Evolutionary conservation across 2,329 filamentous ascomycete species (phyloP), one percentile per base, ranked within the genome.

Genomic region (Fusarium sp.): DNA sequence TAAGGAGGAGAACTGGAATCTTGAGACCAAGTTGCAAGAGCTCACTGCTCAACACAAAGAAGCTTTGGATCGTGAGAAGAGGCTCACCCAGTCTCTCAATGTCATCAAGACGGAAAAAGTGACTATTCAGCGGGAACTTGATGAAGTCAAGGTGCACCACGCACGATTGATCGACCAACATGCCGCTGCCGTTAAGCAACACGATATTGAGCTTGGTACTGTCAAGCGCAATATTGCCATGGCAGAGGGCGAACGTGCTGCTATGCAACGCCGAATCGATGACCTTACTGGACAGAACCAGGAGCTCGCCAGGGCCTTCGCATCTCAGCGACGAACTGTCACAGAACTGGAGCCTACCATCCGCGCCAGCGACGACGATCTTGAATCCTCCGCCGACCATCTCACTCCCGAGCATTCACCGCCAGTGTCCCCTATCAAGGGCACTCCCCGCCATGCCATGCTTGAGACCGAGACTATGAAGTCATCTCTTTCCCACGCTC

Each of bases 1-100:
- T 84, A 98, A 98, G 83, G 96, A 99, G 78, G 96, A 98, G 81
- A 99, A 98, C 80, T 99, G 96, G 96, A 95, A 93, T 71, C 87
- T 99, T 41, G 96, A 99, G 81, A 97, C 95, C 0, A 93, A 94
- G 76, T 88, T 97, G 27, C 96, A 97, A 77, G 95, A 98, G 71
- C 86, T 95, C 45, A 87, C 93, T 57, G 88, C 92, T 12, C 86
- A 89, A 20, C 88, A 92, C 70, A 94, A 91, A 79, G 94, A 97
- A 50, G 89, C 93, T 2, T 86, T 91, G 18, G 94, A 96, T 78
- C 92, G 92, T 68, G 94, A 98, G 81, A 93, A 94, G 81, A 93
- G 93, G 79, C 86, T 98, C 44, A 90, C 88, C 18, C 92, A 94
- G 76, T 88, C 87, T 53, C 85, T 99, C 55, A 93, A 91, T 65